Base-by-base conservation (phyloP, 805 yeast genomes). In the Saturnispora silvae region DNA sequence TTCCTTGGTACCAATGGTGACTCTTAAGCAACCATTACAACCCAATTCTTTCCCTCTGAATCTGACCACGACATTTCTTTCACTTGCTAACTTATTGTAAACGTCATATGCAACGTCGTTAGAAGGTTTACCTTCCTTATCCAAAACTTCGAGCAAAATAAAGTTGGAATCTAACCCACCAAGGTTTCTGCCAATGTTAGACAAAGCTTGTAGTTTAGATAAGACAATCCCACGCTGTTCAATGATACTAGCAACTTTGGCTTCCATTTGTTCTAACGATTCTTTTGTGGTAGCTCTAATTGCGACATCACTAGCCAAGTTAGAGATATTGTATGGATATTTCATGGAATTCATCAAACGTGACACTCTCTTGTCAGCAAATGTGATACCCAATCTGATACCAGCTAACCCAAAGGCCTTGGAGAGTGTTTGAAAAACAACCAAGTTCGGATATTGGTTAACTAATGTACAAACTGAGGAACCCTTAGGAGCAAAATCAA, bases 341-440 rank as follows among this genome's bases (percentile, higher is more conserved):
- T 92, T 92, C 81, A 89, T 79, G 18, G 94, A 74, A 56, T 92
- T 92, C 49, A 92, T 61, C 34, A 82, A 70, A 4, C 57, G 49
- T 0, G 95, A 71, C 33, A 92, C 62, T 43, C 70, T 72, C 11
- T 65, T 61, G 14, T 70, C 63, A 3, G 87, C 68, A 51, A 56
- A 89, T 1, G 95, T 77, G 42, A 86, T 64, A 19, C 98, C 98
- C 30, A 89, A 59, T 49, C 98, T 72, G 34, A 87, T 80, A 31
- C 96, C 97, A 3, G 98, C 98, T 37, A 92, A 70, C 15, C 98
- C 98, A 61, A 92, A 92, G 0, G 97, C 80, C 54, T 92, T 92
- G 15, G 96, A 86, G 28, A 92, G 60, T 0, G 98, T 92, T 59
- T 92, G 98, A 56, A 87, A 63, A 10, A 84, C 95, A 14, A 82